Conservation (phyloP, 75 land plant species). For the Sequoiadendron giganteum region DNA sequence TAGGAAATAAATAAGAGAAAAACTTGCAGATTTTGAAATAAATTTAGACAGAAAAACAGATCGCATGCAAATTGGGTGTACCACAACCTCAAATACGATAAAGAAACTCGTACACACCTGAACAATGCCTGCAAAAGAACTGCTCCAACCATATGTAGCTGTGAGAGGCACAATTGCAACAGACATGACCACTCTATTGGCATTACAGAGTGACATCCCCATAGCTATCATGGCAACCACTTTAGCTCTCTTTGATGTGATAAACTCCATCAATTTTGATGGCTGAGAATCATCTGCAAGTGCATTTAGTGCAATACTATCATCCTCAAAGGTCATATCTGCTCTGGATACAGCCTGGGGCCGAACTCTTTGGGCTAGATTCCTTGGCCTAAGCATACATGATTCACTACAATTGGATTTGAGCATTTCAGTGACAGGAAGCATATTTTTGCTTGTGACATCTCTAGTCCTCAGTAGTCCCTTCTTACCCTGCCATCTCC, state of each 20-base stretch:
- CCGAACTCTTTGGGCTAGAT: background rate
- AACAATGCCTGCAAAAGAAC: slow-evolving; percentile 40
- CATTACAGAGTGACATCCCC: slow-evolving; percentile 50
- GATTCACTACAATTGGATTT: background rate
- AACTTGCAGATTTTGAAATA: background rate
- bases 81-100: background rate
- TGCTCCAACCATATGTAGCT: slow-evolving; percentile 36
- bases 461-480: background rate
- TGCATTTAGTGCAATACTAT: background rate
- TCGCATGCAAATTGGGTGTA: background rate
- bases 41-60: background rate
- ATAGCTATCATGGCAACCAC: slow-evolving; percentile 44
- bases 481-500: background rate
- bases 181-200: slow-evolving; percentile 42
- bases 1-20: background rate
- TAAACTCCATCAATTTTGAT: slow-evolving; percentile 13
- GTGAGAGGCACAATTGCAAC: slow-evolving; percentile 49
- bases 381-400: background rate
- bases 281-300: background rate
- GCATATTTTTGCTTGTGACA: background rate
- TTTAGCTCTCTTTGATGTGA: slow-evolving; percentile 30
- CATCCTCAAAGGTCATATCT: slow-evolving; percentile 1
- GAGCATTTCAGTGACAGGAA: background rate
- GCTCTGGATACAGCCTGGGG: background rate
- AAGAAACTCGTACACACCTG: slow-evolving; percentile 18